These are phyloP conservation scores for Ophiostoma triangulosporum DNA, from an alignment of 2,329 filamentous ascomycete genomes.

Conservation along the genomic window DNA sequence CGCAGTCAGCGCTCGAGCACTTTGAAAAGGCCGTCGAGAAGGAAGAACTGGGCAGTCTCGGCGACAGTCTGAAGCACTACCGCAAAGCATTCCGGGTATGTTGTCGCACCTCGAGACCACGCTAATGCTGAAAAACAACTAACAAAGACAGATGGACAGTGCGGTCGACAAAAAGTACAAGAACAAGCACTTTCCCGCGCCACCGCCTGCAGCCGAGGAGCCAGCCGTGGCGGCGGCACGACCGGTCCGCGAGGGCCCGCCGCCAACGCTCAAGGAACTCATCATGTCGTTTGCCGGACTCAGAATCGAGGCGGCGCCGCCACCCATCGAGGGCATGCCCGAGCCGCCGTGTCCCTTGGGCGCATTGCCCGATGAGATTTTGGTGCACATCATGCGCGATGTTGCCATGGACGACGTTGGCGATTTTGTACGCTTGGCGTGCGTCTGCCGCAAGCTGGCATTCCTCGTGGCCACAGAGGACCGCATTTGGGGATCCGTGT, in stretches of 20 bases:
- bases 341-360: conserved; percentile 71
- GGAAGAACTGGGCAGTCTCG: conserved; percentile 71
- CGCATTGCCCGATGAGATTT: conserved; percentile 66
- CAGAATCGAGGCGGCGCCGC: conserved; percentile 52
- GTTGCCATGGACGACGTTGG: conserved; percentile 63
- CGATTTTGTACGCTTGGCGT: conserved; percentile 59
- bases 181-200: conserved; percentile 74
- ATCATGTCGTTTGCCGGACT: conserved; percentile 62
- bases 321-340: conserved; percentile 57
- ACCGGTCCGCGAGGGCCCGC: conserved; percentile 42
- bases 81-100: conserved; percentile 75
- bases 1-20: conserved; percentile 72
- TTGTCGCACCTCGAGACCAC: neutral
- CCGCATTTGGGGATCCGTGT: conserved; percentile 70
- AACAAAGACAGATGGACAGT: conserved; percentile 53
- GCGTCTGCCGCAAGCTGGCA: conserved; percentile 77
- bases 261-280: conserved; percentile 50
- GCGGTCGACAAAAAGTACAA: conserved; percentile 76
- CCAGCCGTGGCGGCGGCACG: conserved; percentile 34
- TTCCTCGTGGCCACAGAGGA: conserved; percentile 77
- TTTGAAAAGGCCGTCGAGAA: conserved; percentile 86
- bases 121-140: neutral
- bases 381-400: conserved; percentile 63
- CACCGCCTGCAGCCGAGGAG: conserved; percentile 21
- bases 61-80: conserved; percentile 80